Evolutionary conservation across 257 asterid genomes (phyloP).

Genomic region (Solanum virginianum): DNA sequence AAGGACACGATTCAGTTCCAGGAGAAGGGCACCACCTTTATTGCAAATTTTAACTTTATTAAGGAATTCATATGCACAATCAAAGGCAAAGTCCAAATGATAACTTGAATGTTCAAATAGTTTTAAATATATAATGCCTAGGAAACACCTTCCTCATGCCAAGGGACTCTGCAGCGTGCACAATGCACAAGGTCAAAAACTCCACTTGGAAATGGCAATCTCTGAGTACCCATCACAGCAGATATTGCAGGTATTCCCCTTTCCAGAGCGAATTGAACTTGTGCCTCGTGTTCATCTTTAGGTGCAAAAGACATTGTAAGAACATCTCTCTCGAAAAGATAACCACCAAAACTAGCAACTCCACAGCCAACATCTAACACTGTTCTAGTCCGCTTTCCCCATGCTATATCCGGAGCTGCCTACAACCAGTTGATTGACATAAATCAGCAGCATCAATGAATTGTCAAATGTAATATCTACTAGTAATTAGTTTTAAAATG

Average conservation of each 20-base stretch:
- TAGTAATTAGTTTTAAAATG: neutral
- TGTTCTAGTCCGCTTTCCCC: slow-evolving; percentile 78
- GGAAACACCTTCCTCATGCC: slow-evolving; percentile 69
- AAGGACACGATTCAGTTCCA: slow-evolving; percentile 77
- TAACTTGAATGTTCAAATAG: neutral
- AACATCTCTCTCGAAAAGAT: slow-evolving; percentile 73
- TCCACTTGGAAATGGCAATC: slow-evolving; percentile 74
- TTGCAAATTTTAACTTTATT: slow-evolving; percentile 5
- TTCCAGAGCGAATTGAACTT: slow-evolving; percentile 81
- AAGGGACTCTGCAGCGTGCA: slow-evolving; percentile 94
- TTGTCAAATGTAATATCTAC: neutral
- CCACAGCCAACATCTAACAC: slow-evolving; percentile 83
- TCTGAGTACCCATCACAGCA: slow-evolving; percentile 84
- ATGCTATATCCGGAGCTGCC: slow-evolving; percentile 76
- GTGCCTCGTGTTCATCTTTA: slow-evolving; percentile 91
- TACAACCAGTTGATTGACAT: slow-evolving; percentile 11
- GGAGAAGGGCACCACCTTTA: slow-evolving; percentile 77
- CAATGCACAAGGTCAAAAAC: slow-evolving; percentile 83
- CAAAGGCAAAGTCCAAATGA: neutral
- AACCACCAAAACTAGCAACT: slow-evolving; percentile 88
- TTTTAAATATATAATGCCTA: neutral
- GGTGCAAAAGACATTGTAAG: slow-evolving; percentile 80
- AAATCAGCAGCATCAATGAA: neutral
- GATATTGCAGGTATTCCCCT: slow-evolving; percentile 93
- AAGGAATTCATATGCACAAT: neutral